Percentiles rank a stretch among this genome's conserved stretches.
Conservation (phyloP, 2,329 filamentous ascomycete species). For the Cladophialophora carrionii region DNA sequence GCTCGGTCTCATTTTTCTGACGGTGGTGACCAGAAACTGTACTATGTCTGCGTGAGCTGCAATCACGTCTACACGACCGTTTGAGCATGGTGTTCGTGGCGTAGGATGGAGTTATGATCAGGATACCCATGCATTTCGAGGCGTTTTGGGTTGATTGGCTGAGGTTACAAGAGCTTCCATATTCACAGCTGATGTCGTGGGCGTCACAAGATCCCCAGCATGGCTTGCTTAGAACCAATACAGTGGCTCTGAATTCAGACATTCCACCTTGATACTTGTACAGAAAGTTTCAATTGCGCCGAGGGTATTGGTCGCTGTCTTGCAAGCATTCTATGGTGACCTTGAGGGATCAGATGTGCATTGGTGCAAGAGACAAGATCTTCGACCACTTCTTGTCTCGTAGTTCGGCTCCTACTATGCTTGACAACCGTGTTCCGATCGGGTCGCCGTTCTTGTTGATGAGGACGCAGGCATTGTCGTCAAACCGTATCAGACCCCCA, state of each 20-base stretch:
- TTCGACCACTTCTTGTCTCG: conserved; percentile 96
- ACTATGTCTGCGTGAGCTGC: conserved; percentile 92
- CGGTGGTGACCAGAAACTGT: conserved; percentile 69
- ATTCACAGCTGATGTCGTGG: background rate
- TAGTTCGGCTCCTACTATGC: conserved; percentile 86
- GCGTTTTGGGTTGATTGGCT: conserved; percentile 12
- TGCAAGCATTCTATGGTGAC: background rate
- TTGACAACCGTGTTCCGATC: conserved; percentile 88
- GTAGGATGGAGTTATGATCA: background rate
- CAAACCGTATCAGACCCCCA: conserved; percentile 88
- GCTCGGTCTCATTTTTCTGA: conserved; percentile 3
- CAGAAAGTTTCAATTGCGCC: conserved; percentile 1
- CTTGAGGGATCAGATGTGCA: conserved; percentile 58
- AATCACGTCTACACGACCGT: conserved; percentile 72
- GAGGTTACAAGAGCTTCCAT: background rate
- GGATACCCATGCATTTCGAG: conserved; percentile 22
- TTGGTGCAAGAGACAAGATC: conserved; percentile 91
- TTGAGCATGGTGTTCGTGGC: conserved; percentile 28
- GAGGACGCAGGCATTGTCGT: conserved; percentile 96
- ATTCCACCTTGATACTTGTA: conserved; percentile 4
- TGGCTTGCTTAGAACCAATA: background rate
- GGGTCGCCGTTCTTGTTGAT: conserved; percentile 97
- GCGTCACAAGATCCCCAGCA: background rate
- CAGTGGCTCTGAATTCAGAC: background rate
- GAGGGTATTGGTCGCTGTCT: background rate